phyloP scores from a whole-genome alignment of 257 asterid genomes.

The Solanum sejunctum region DNA sequence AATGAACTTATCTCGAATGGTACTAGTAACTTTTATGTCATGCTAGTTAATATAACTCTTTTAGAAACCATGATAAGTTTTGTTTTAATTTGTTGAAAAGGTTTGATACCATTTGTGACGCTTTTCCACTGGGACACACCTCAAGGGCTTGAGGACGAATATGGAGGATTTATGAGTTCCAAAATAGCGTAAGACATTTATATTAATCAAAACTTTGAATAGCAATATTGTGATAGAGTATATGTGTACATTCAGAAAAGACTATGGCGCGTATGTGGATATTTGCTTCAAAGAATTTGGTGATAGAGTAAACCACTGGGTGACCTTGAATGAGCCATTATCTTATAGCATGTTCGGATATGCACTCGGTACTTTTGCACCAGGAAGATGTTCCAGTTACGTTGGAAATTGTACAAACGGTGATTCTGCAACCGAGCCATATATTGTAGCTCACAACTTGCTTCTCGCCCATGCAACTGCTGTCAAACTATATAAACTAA shows the following conservation, averaged over 20 bases:
- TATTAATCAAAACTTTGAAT: too few species aligned
- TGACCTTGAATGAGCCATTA: conserved; percentile 18
- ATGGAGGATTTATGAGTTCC: conserved; percentile 13
- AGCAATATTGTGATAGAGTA: too few species aligned
- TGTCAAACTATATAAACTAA: conserved; percentile 4
- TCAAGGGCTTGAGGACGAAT: conserved; percentile 14
- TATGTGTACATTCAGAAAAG: background rate
- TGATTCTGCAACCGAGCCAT: conserved; percentile 22
- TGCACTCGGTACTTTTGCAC: conserved; percentile 10
- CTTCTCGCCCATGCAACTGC: conserved; percentile 20
- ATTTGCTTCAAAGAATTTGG: conserved; percentile 24
- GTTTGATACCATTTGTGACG: conserved; percentile 12
- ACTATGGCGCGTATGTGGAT: conserved; percentile 9
- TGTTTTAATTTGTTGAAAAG: background rate
- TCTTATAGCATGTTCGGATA: conserved; percentile 5
- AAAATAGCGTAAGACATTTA: background rate
- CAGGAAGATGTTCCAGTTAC: conserved; percentile 7
- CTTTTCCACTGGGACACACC: conserved; percentile 14
- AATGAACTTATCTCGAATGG: conserved; percentile 16
- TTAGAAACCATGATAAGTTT: background rate
- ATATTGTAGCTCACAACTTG: conserved; percentile 15
- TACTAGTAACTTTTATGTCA: background rate
- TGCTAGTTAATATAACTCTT: background rate
- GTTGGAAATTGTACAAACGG: conserved; percentile 3
- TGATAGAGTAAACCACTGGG: conserved; percentile 22